Conservation (phyloP, 805 yeast species). For the Cyberlindnera maclurae region DNA sequence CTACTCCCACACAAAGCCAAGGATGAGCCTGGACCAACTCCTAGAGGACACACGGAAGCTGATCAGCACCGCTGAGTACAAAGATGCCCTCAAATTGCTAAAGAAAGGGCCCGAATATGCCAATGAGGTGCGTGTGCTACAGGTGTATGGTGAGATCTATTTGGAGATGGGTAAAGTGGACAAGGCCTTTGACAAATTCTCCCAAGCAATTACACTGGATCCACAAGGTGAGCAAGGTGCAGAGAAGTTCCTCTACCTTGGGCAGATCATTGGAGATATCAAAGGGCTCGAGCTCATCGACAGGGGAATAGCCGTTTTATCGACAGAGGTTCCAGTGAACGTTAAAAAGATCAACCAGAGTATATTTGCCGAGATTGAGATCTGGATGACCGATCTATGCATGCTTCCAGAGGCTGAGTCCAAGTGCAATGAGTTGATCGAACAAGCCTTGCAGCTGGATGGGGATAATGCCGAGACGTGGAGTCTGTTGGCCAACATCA, state of each 20-base stretch:
- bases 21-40: constrained; percentile 1
- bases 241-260: constrained; percentile 83
- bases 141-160: constrained; percentile 65
- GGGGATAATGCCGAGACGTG: constrained; percentile 62
- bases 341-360: constrained; percentile 66
- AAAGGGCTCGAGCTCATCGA: constrained; percentile 61
- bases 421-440: constrained; percentile 66
- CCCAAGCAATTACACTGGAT: constrained; percentile 59
- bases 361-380: constrained; percentile 78
- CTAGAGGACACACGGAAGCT: constrained; percentile 11
- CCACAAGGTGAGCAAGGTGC: constrained; percentile 57
- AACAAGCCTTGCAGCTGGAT: constrained; percentile 55
- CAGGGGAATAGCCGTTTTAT: constrained; percentile 52
- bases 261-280: constrained; percentile 81
- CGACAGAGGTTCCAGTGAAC: constrained; percentile 24
- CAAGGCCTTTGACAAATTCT: constrained; percentile 59
- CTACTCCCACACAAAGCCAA: too few relatives aligned
- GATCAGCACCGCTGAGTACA: constrained; percentile 9
- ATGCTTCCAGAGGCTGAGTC: constrained; percentile 87
- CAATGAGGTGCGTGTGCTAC: constrained; percentile 40
- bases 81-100: constrained; percentile 29
- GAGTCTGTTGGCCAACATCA: constrained; percentile 75
- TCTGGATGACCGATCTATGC: constrained; percentile 97
- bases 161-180: constrained; percentile 79
- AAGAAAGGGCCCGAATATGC: constrained; percentile 29